Percentiles rank a stretch among this genome's conserved stretches.
These are phyloP conservation scores for Macrotyloma uniflorum DNA, from an alignment of 306 rosid genomes.

Conservation along the genomic window DNA sequence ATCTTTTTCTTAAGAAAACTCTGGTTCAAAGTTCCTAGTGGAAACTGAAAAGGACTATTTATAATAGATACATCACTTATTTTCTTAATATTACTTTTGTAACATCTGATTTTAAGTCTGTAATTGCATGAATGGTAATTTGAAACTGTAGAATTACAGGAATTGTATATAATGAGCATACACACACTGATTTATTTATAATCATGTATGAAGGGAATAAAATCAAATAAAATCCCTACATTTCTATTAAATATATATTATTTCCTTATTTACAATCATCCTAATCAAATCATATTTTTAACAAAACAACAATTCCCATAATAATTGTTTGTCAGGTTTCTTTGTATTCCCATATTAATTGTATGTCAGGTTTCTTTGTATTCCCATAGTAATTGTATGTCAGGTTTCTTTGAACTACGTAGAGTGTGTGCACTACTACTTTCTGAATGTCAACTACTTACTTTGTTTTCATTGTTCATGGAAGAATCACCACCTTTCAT, in stretches of 20 bases:
- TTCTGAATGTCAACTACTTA: constrained; percentile 25
- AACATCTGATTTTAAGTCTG: constrained; percentile 7
- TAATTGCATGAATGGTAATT: background rate
- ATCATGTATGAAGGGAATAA: too few species aligned
- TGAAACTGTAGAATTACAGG: background rate
- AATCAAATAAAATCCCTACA: too few species aligned
- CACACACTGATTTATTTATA: too few species aligned
- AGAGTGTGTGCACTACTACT: constrained; percentile 7
- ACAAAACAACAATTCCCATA: too few species aligned
- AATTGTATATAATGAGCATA: too few species aligned
- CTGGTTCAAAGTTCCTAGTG: constrained; percentile 9
- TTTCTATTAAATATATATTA: too few species aligned
- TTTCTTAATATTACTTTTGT: background rate
- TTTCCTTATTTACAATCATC: too few species aligned
- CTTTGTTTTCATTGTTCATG: constrained; percentile 43
- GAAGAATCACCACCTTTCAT: constrained; percentile 87
- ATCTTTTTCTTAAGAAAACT: background rate
- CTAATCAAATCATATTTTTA: too few species aligned
- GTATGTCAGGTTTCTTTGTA: too few species aligned
- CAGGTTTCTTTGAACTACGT: constrained; percentile 18
- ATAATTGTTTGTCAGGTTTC: too few species aligned
- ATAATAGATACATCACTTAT: background rate
- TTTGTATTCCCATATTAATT: too few species aligned
- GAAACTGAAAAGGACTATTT: constrained; percentile 8
- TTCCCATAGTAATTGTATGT: constrained; percentile 23